phyloP scores from a whole-genome alignment of 164 flowering plant species.

The Annona squamosa region DNA sequence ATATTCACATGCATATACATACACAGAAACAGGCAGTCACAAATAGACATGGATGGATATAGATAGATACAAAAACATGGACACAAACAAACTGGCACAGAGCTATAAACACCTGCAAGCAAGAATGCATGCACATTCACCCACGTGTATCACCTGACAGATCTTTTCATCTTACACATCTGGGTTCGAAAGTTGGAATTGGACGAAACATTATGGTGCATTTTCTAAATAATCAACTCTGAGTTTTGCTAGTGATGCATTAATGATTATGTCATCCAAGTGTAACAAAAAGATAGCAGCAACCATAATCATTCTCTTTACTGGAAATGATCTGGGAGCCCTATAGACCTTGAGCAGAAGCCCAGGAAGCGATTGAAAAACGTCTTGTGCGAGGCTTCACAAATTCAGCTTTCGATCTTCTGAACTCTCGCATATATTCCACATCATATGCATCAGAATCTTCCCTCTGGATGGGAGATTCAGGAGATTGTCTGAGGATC shows the following conservation, averaged over 20 bases:
- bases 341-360: constrained; percentile 35
- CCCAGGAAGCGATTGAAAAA: constrained; percentile 17
- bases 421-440: constrained; percentile 12
- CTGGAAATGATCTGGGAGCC: neutral
- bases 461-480: constrained; percentile 22
- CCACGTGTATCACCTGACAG: too few species aligned
- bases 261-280: neutral
- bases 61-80: too few species aligned
- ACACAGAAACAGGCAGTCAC: too few species aligned
- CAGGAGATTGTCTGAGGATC: constrained; percentile 16
- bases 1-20: too few species aligned
- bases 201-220: too few species aligned
- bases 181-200: too few species aligned
- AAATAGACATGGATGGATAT: too few species aligned
- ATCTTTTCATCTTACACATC: too few species aligned
- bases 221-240: neutral
- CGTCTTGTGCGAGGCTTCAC: constrained; percentile 11
- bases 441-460: constrained; percentile 19
- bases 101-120: too few species aligned
- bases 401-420: constrained; percentile 14
- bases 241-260: neutral
- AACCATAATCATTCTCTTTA: neutral
- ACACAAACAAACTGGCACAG: too few species aligned
- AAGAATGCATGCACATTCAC: too few species aligned
- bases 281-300: neutral